Evolutionary conservation across 805 yeast species (phyloP).

Genomic region (Cyberlindnera lachancei): DNA sequence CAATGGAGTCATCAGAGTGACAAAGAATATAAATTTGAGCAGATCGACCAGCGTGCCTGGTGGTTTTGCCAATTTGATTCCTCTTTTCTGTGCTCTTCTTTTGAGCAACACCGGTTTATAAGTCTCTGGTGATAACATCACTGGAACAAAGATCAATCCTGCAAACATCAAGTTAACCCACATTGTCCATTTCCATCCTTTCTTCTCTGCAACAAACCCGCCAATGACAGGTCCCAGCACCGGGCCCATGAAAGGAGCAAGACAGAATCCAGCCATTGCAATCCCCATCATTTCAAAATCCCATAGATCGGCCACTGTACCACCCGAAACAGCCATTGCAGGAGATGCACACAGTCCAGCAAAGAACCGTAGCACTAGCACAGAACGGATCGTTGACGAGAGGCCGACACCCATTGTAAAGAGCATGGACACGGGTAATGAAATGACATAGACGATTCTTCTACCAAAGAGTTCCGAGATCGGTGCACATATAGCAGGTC

Average conservation of each 20-base stretch:
- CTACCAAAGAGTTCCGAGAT: slow-evolving; percentile 65
- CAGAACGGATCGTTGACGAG: slow-evolving; percentile 49
- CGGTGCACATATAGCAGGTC: slow-evolving; percentile 69
- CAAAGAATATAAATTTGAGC: slow-evolving; percentile 37
- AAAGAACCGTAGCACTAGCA: slow-evolving; percentile 65
- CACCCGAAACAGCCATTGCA: slow-evolving; percentile 79
- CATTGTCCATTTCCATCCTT: slow-evolving; percentile 65
- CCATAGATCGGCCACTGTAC: slow-evolving; percentile 76
- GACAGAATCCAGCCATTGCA: slow-evolving; percentile 73
- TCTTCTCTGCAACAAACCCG: slow-evolving; percentile 52
- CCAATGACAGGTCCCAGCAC: slow-evolving; percentile 71
- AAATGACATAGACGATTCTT: slow-evolving; percentile 47
- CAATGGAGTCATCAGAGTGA: slow-evolving; percentile 54
- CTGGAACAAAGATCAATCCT: slow-evolving; percentile 41
- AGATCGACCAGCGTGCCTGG: slow-evolving; percentile 29
- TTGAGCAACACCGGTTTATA: slow-evolving; percentile 60
- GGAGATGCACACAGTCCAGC: slow-evolving; percentile 75
- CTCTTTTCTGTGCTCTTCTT: slow-evolving; percentile 54
- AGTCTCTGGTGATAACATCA: slow-evolving; percentile 54
- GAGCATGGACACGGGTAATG: slow-evolving; percentile 61
- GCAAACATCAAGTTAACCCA: slow-evolving; percentile 70
- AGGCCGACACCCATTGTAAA: slow-evolving; percentile 71
- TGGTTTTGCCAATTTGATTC: slow-evolving; percentile 37
- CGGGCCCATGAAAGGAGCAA: slow-evolving; percentile 79
- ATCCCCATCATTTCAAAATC: slow-evolving; percentile 54